Percentiles rank a stretch among this genome's conserved stretches.
phyloP scores from a whole-genome alignment of 345 rosid species.

The Lepidium africanum region DNA sequence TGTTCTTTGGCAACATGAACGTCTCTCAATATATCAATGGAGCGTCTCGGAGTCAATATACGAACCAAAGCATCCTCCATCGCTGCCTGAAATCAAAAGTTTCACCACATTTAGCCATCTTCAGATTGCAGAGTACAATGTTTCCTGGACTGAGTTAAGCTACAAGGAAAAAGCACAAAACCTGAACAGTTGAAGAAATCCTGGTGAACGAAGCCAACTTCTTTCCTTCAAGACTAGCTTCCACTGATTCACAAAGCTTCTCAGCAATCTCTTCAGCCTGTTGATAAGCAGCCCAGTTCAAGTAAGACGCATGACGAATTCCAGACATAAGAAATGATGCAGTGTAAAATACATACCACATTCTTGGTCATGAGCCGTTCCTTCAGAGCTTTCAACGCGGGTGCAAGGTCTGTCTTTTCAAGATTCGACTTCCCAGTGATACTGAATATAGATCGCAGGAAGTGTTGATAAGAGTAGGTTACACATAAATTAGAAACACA shows the following conservation, averaged over 20 bases:
- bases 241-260: slow-evolving; percentile 97
- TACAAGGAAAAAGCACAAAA: slow-evolving; percentile 19
- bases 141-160: background rate
- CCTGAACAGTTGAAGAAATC: slow-evolving; percentile 96
- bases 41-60: slow-evolving; percentile 93
- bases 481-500: background rate
- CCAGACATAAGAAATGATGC: background rate
- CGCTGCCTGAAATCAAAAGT: slow-evolving; percentile 54
- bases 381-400: slow-evolving; percentile 90
- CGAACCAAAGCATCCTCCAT: slow-evolving; percentile 98
- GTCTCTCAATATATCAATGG: slow-evolving; percentile 91
- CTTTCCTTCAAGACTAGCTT: slow-evolving; percentile 96
- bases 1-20: slow-evolving; percentile 93
- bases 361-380: slow-evolving; percentile 99
- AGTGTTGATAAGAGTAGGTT: background rate
- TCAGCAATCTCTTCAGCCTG: slow-evolving; percentile 99
- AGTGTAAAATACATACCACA: slow-evolving; percentile 55
- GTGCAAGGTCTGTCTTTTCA: slow-evolving; percentile 88
- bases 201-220: slow-evolving; percentile 94
- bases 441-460: slow-evolving; percentile 36
- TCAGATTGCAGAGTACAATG: background rate
- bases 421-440: slow-evolving; percentile 97
- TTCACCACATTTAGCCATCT: slow-evolving; percentile 8
- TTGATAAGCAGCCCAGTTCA: background rate
- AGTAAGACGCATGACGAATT: background rate